These are phyloP conservation scores for Claviceps pazoutovae DNA, from an alignment of 2,329 filamentous ascomycete genomes.

Conservation along the genomic window DNA sequence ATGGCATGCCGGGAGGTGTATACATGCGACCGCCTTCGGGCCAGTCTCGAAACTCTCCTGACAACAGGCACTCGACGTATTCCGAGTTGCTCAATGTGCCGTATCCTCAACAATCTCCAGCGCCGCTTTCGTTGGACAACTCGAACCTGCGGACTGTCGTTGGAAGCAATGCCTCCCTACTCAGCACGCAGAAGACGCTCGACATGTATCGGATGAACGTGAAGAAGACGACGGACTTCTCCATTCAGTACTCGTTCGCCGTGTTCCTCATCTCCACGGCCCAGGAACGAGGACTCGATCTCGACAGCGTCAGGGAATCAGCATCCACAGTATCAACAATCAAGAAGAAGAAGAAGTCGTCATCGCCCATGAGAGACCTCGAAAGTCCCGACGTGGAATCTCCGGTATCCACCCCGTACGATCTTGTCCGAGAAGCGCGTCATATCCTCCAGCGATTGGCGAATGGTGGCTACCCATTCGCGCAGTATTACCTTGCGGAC, in stretches of 20 bases:
- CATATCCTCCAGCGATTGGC: conserved; percentile 76
- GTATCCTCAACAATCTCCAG: conserved; percentile 63
- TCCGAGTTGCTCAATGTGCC: conserved; percentile 51
- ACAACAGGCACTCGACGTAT: conserved; percentile 38
- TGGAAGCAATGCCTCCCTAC: conserved; percentile 77
- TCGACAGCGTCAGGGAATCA: conserved; percentile 27
- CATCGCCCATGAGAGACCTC: conserved; percentile 29
- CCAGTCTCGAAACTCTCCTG: conserved; percentile 41
- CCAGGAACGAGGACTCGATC: conserved; percentile 55
- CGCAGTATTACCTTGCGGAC: conserved; percentile 93
- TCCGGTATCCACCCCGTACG: conserved; percentile 40
- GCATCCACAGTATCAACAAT: conserved; percentile 7
- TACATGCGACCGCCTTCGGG: conserved; percentile 34
- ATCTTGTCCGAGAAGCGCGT: conserved; percentile 75
- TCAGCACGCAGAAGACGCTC: conserved; percentile 84
- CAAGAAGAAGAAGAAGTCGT: conserved; percentile 30
- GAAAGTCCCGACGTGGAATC: conserved; percentile 33
- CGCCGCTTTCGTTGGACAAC: conserved; percentile 64
- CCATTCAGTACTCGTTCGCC: conserved; percentile 91
- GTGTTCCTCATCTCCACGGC: conserved; percentile 86
- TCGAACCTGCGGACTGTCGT: conserved; percentile 63
- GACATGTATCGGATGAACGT: conserved; percentile 97
- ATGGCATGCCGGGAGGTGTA: conserved; percentile 25
- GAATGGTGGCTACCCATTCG: conserved; percentile 85
- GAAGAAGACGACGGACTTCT: conserved; percentile 86